phyloP scores from a whole-genome alignment of 331 rosid species.

The Phaseolus coccineus region DNA sequence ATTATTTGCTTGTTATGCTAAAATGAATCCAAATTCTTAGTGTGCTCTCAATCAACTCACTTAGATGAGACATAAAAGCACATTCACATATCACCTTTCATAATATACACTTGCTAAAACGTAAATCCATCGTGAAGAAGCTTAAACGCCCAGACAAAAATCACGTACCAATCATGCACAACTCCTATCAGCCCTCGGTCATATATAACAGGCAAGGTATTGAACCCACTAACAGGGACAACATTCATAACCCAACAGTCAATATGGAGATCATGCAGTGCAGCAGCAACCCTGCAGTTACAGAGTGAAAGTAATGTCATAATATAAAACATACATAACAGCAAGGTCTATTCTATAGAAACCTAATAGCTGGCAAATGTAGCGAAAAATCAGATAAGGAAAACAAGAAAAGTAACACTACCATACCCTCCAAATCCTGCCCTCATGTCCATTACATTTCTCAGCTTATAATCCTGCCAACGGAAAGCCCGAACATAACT shows the following conservation, averaged over 20 bases:
- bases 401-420: slow-evolving; percentile 7
- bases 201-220: slow-evolving; percentile 84
- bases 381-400: background rate
- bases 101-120: slow-evolving; percentile 24
- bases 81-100: slow-evolving; percentile 15
- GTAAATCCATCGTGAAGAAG: slow-evolving; percentile 35
- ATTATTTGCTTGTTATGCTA: slow-evolving; percentile 23
- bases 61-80: background rate
- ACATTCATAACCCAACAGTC: slow-evolving; percentile 91
- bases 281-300: slow-evolving; percentile 83
- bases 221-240: slow-evolving; percentile 79
- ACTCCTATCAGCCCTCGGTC: slow-evolving; percentile 93
- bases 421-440: slow-evolving; percentile 95
- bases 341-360: slow-evolving; percentile 28
- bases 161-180: slow-evolving; percentile 89
- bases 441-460: slow-evolving; percentile 90
- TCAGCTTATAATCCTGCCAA: slow-evolving; percentile 64
- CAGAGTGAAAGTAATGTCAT: slow-evolving; percentile 39
- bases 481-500: slow-evolving; percentile 70
- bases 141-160: slow-evolving; percentile 13
- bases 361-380: background rate
- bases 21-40: slow-evolving; percentile 14
- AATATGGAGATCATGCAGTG: slow-evolving; percentile 62
- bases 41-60: background rate
- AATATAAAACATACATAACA: slow-evolving; percentile 2